Conservation (phyloP, 495 filamentous ascomycete genomes). For the Tuber borchii region DNA sequence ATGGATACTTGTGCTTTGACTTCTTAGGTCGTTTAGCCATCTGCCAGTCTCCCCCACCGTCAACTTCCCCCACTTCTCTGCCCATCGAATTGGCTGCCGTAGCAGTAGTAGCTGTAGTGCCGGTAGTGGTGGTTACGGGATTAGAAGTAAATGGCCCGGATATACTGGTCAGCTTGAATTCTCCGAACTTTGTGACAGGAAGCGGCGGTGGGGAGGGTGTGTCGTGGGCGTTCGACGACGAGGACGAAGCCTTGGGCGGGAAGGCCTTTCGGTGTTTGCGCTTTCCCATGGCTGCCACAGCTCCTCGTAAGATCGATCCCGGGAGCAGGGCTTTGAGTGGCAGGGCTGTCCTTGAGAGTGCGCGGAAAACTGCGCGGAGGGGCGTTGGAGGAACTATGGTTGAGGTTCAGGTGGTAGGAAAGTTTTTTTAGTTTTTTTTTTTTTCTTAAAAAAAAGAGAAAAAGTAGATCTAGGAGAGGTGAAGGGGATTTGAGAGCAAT, state of each 20-base stretch:
- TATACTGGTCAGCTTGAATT: constrained; percentile 29
- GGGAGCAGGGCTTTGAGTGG: background rate
- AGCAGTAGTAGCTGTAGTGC: constrained; percentile 2
- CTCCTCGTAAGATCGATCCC: background rate
- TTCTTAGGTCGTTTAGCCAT: constrained; percentile 33
- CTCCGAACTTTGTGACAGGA: constrained; percentile 23
- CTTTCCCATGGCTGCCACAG: constrained; percentile 6
- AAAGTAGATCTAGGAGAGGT: background rate
- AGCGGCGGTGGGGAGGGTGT: constrained; percentile 16
- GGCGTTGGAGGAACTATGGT: background rate
- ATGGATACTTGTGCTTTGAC: constrained; percentile 58
- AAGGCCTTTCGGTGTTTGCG: constrained; percentile 18
- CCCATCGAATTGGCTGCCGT: constrained; percentile 5
- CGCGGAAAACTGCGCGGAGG: constrained; percentile 3
- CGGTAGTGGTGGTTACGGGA: background rate
- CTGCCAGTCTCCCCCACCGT: constrained; percentile 28
- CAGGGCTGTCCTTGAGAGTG: background rate
- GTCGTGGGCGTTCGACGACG: background rate
- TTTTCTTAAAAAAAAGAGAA: background rate
- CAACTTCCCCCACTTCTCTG: background rate
- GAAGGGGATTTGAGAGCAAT: background rate
- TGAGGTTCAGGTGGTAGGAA: background rate
- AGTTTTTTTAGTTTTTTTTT: too few relatives aligned
- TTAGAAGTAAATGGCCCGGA: background rate
- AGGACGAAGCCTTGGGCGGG: constrained; percentile 7